Percentiles rank a stretch among this genome's conserved stretches.
Evolutionary conservation across 208 protist genomes (phyloP).

Genomic region (Leishmania aethiopica): DNA sequence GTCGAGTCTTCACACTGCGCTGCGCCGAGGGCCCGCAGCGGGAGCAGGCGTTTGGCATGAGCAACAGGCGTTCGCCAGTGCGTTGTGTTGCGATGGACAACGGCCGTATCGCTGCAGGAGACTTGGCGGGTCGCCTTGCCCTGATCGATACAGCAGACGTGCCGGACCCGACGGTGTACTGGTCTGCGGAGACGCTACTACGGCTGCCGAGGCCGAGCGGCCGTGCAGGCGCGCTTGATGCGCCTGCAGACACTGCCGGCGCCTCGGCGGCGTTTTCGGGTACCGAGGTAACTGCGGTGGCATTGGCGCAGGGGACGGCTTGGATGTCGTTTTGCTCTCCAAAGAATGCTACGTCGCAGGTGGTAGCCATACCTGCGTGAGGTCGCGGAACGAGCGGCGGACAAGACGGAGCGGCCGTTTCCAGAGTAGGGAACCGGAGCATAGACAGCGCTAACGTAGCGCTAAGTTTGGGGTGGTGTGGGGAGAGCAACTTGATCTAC

Average conservation of each 20-base stretch:
- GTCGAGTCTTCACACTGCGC: slow-evolving; percentile 62
- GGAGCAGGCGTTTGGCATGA: slow-evolving; percentile 67
- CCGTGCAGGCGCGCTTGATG: slow-evolving; percentile 1
- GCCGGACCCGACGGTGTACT: slow-evolving; percentile 52
- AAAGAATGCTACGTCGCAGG: slow-evolving; percentile 32
- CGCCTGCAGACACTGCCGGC: neutral
- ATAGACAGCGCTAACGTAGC: neutral
- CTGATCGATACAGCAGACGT: slow-evolving; percentile 55
- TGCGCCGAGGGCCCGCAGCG: slow-evolving; percentile 37
- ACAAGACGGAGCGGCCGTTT: neutral
- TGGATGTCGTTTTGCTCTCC: slow-evolving; percentile 51
- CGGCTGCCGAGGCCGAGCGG: slow-evolving; percentile 11
- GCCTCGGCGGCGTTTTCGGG: slow-evolving; percentile 7
- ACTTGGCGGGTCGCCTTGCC: slow-evolving; percentile 44
- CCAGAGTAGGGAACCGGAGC: neutral
- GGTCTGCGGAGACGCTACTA: slow-evolving; percentile 42
- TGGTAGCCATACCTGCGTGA: slow-evolving; percentile 48
- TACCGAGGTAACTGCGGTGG: slow-evolving; percentile 41
- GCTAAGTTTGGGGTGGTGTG: neutral
- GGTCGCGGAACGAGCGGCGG: neutral
- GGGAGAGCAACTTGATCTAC: neutral
- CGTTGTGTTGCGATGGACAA: slow-evolving; percentile 30
- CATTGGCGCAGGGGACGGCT: slow-evolving; percentile 35
- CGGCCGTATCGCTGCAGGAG: slow-evolving; percentile 49
- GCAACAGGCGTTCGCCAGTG: slow-evolving; percentile 47